Conservation (phyloP, 2,329 filamentous ascomycete species). For the Parafenestella ontariensis region DNA sequence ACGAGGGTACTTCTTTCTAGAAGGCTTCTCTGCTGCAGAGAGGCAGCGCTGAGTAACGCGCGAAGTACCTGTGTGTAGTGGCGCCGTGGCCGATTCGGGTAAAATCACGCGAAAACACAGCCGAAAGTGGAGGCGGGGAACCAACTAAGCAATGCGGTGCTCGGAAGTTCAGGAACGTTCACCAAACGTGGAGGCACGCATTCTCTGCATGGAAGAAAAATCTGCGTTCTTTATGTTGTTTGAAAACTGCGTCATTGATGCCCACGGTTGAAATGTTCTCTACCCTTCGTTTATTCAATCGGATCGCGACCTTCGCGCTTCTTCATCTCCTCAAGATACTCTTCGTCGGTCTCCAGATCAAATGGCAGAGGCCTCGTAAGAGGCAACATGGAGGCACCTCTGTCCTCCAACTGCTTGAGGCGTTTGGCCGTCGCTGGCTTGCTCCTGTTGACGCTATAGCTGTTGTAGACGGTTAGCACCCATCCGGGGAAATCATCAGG, state of each 20-base stretch:
- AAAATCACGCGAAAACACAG: neutral
- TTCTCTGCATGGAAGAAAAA: neutral
- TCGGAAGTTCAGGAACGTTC: neutral
- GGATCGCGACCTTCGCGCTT: constrained; percentile 52
- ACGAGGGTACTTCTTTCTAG: neutral
- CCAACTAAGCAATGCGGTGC: neutral
- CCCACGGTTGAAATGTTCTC: neutral
- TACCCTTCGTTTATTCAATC: constrained; percentile 41
- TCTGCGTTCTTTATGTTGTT: neutral
- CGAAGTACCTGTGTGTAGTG: neutral
- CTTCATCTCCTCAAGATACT: constrained; percentile 56
- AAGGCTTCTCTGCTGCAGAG: neutral
- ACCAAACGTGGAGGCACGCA: neutral
- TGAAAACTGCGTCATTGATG: neutral
- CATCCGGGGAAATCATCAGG: neutral
- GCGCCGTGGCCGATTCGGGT: neutral
- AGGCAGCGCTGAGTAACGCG: too few relatives aligned
- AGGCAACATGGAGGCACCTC: constrained; percentile 57
- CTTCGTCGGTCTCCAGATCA: constrained; percentile 57
- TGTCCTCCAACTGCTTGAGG: constrained; percentile 60
- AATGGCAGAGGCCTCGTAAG: constrained; percentile 63
- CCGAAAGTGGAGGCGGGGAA: neutral
- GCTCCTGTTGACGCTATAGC: constrained; percentile 68
- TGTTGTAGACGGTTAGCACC: constrained; percentile 36
- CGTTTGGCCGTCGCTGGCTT: constrained; percentile 58